Base-by-base conservation (phyloP, 345 rosid genomes). In the Brassica juncea region DNA sequence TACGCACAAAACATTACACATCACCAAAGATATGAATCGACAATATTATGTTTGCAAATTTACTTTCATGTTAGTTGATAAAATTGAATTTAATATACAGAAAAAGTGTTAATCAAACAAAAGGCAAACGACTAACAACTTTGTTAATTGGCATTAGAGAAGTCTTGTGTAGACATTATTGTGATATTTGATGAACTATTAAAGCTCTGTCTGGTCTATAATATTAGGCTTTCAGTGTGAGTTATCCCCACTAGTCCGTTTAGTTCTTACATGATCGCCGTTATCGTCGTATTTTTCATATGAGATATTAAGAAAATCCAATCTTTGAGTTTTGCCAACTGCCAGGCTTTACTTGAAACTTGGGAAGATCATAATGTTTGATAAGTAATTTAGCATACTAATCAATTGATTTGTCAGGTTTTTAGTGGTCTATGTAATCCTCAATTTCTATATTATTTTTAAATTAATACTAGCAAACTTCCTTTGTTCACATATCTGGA, bases 401-500 rank as follows among this genome's bases (percentile, higher is more conserved):
- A 6, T 54, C 59, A 0, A 2, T 15, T 54, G 23, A 54, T 54
- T 2, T 54, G 59, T 16, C 58, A 14, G 19, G 58, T 52, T 52
- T 47, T 14, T 12, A 11, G 5, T 47, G 55, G 55, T 47, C 57
- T n/a, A n/a, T 49, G 59, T 16, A 54, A 15, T 54, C 25, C 59
- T 54, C 25, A 15, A 16, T 16, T 54, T 54, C 21, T 54, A 54
- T 15, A 54, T 54, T 54, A 54, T 2, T 54, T 15, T 54, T 5
- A 0, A 52, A 4, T 52, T 52, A 52, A 1, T 54, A 54, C 23
- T 59, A 10, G 65, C 73, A 44, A 72, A 49, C 15, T 66, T 66
- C 42, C 14, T 42, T 5, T 66, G 77, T 15, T 58, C 5, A 6
- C 77, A 72, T 44, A 78, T 58, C 12, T 66, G 77, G 73, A 47